phyloP scores from a whole-genome alignment of 352 stramenopile genomes.

The Plasmopara halstedii region DNA sequence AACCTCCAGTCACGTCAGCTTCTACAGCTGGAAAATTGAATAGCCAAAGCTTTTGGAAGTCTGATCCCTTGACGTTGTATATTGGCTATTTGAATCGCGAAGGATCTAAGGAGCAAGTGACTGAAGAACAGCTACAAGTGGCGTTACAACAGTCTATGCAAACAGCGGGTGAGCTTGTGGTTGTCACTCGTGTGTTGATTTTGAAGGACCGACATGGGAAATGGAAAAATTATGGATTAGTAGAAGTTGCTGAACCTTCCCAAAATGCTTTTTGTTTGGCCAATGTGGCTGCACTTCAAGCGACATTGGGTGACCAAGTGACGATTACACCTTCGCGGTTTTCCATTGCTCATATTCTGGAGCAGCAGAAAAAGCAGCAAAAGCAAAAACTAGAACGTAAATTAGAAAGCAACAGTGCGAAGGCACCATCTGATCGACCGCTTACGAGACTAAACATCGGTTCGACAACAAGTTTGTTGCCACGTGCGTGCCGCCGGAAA shows the following conservation, averaged over 20 bases:
- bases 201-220: slow-evolving; percentile 48
- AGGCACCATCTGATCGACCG: slow-evolving; percentile 16
- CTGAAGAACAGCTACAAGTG: slow-evolving; percentile 28
- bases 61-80: slow-evolving; percentile 46
- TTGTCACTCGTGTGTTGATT: slow-evolving; percentile 42
- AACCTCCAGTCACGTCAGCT: slow-evolving; percentile 19
- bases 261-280: slow-evolving; percentile 25
- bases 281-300: slow-evolving; percentile 24
- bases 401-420: not conserved
- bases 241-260: slow-evolving; percentile 32
- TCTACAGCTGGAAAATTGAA: slow-evolving; percentile 4
- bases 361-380: slow-evolving; percentile 47
- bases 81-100: slow-evolving; percentile 36
- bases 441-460: slow-evolving; percentile 20
- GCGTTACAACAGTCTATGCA: slow-evolving; percentile 37
- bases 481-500: slow-evolving; percentile 36
- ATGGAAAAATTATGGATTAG: slow-evolving; percentile 61
- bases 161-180: slow-evolving; percentile 17
- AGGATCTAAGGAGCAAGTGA: slow-evolving; percentile 24
- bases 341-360: slow-evolving; percentile 52
- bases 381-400: slow-evolving; percentile 26
- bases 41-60: slow-evolving; percentile 35
- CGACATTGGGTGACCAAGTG: slow-evolving; percentile 38
- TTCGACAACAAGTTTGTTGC: slow-evolving; percentile 41
- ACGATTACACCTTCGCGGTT: slow-evolving; percentile 50